A percentile compares a stretch with the other conserved stretches of the same genome.
phyloP scores from a whole-genome alignment of 75 land plant species.

The Isoetes taiwanensis region DNA sequence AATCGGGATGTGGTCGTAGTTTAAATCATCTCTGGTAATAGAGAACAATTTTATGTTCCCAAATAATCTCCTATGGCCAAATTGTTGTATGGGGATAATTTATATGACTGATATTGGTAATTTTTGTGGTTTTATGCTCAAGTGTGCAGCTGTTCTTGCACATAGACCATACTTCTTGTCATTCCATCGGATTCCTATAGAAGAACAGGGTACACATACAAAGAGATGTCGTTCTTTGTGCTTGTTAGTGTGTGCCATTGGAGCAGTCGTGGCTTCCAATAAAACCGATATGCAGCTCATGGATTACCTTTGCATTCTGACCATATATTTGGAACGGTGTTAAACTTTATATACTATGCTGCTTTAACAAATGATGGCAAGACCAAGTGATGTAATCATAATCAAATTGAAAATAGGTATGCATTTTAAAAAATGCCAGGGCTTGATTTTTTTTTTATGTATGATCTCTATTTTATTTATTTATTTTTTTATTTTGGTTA shows the following conservation, averaged over 20 bases:
- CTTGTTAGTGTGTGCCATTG: constrained; percentile 11
- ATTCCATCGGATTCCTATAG: neutral
- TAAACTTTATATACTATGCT: too few relatives aligned
- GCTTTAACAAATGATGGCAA: too few relatives aligned
- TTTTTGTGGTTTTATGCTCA: neutral
- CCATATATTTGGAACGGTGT: too few relatives aligned
- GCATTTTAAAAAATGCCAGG: too few relatives aligned
- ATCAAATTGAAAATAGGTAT: too few relatives aligned
- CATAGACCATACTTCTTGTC: constrained; percentile 5
- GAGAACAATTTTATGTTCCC: neutral
- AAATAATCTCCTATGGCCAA: neutral
- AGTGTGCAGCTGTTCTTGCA: constrained; percentile 17
- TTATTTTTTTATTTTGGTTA: too few relatives aligned
- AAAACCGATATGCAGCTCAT: too few relatives aligned
- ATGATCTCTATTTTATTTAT: too few relatives aligned
- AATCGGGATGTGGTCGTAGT: constrained; percentile 13
- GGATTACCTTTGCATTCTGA: too few relatives aligned
- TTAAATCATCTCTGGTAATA: constrained; percentile 7
- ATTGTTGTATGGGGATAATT: neutral
- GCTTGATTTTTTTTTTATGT: too few relatives aligned
- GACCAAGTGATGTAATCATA: too few relatives aligned
- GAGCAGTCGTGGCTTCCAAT: too few relatives aligned
- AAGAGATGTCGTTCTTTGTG: constrained; percentile 4
- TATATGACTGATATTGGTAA: neutral
- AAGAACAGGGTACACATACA: neutral